Evolutionary conservation across 1,284 basidiomycete species (phyloP), one percentile per base, ranked within the genome.

Genomic region (Irpex sp.): DNA sequence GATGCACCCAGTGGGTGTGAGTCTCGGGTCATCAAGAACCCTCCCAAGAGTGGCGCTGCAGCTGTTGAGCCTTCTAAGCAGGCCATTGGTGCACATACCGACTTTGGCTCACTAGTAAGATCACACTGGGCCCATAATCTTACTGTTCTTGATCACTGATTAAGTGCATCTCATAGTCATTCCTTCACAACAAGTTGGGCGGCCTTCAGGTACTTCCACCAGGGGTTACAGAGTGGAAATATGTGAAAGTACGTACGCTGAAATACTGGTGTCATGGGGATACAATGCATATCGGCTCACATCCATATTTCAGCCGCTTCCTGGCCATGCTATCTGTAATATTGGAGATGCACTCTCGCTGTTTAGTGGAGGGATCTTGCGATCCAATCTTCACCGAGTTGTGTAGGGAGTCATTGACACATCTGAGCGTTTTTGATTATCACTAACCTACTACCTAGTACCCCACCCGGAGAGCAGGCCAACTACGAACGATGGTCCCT

Each of bases 201-300:
- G 90, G 90, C 0, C 75, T 92, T 4, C 90, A 92, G 68, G 88
- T 91, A 0, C 77, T 90, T 49, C 81, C 82, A 0, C 88, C 88
- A 0, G 85, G 84, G 2, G 76, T 81, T 8, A 79, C 83, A n/a
- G 73, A 80, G 21, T 92, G 89, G 89, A 84, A 85, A 67, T 91
- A 90, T 67, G 78, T 91, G 66, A 82, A 82, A 77, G 87, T 86
- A 61, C 13, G 68, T 59, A 17, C 57, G 49, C 8, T 17, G 15
- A 9, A 9, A 50, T 50, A n/a, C 35, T 3, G 15, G 13, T 26
- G n/a, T 19, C 13, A 7, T 17, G 9, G 21, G 39, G 26, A 33
- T 17, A 47, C 15, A 19, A 17, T 50, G 17, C n/a, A n/a, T n/a
- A 8, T 19, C 17, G 17, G 8, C 15, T 17, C 17, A 17, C 49